A percentile compares a stretch with the other conserved stretches of the same genome.
phyloP scores from a whole-genome alignment of 768 basidiomycete species.

The Lentinula boryana region DNA sequence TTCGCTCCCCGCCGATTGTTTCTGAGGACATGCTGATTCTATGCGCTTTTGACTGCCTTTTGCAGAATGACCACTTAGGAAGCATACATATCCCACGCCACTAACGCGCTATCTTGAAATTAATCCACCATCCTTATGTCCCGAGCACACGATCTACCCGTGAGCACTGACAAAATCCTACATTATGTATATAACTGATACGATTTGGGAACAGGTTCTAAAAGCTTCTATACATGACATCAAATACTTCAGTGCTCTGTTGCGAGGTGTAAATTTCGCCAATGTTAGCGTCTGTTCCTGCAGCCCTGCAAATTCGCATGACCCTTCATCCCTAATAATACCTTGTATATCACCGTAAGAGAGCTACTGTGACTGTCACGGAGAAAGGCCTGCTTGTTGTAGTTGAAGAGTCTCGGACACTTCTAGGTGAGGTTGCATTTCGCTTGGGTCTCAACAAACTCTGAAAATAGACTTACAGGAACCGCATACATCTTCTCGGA shows the following conservation, averaged over 20 bases:
- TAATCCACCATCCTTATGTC: not conserved
- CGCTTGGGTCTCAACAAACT: not conserved
- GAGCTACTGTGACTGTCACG: conserved; percentile 70
- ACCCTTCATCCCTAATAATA: not conserved
- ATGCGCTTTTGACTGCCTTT: too few species aligned
- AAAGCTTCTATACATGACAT: conserved; percentile 76
- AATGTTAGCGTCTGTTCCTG: conserved; percentile 46
- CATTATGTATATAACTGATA: too few species aligned
- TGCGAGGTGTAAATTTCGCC: conserved; percentile 77
- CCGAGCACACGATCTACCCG: not conserved
- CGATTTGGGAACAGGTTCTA: conserved; percentile 37
- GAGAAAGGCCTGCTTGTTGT: conserved; percentile 66
- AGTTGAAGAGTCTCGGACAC: conserved; percentile 80
- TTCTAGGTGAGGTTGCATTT: conserved; percentile 52
- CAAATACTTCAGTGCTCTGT: conserved; percentile 68
- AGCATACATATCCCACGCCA: not conserved
- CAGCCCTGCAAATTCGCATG: not conserved
- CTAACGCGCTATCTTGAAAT: conserved; percentile 3
- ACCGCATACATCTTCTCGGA: conserved; percentile 76
- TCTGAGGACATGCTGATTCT: too few species aligned
- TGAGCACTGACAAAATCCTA: not conserved
- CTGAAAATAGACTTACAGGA: conserved; percentile 36
- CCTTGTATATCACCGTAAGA: conserved; percentile 32
- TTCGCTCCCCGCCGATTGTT: too few species aligned
- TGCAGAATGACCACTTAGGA: too few species aligned